Conservation (phyloP, 805 yeast species). For the Cyberlindnera veronae region DNA sequence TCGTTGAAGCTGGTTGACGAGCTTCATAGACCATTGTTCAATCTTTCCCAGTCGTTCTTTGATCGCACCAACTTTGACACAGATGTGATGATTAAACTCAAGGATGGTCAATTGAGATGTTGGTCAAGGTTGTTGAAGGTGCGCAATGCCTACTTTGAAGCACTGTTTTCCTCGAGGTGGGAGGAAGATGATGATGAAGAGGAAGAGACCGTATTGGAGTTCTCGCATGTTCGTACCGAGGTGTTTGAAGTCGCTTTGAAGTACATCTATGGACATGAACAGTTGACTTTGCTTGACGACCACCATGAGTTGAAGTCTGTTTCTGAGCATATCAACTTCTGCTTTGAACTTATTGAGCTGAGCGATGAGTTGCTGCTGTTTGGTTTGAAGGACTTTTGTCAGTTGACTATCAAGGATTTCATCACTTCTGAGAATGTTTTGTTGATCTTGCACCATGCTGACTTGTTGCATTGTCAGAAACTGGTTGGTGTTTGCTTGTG, state of each 20-base stretch:
- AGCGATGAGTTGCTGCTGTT: conserved; percentile 62
- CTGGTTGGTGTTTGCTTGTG: conserved; percentile 60
- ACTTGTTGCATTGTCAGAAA: conserved; percentile 46
- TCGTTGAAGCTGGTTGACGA: conserved; percentile 16
- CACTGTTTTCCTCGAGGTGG: conserved; percentile 58
- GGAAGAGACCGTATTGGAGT: conserved; percentile 28
- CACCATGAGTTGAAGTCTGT: conserved; percentile 26
- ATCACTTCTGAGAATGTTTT: conserved; percentile 59
- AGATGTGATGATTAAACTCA: conserved; percentile 46
- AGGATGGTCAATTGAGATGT: conserved; percentile 42
- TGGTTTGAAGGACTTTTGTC: conserved; percentile 58
- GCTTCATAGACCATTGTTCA: conserved; percentile 9
- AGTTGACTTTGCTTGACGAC: conserved; percentile 35
- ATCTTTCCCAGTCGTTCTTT: conserved; percentile 4
- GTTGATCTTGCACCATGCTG: conserved; percentile 51
- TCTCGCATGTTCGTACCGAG: conserved; percentile 38
- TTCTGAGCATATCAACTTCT: conserved; percentile 45
- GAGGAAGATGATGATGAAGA: conserved; percentile 9
- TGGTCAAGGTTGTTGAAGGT: conserved; percentile 51
- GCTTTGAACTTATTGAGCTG: conserved; percentile 56
- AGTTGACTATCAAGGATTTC: conserved; percentile 53
- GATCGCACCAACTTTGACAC: conserved; percentile 8
- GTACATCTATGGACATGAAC: conserved; percentile 55
- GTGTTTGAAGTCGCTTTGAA: conserved; percentile 49
- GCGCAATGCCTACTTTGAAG: conserved; percentile 62